Conservation (phyloP, 225 moss, liverwort and hornwort genomes). For the Physcomitrellopsis africana region DNA sequence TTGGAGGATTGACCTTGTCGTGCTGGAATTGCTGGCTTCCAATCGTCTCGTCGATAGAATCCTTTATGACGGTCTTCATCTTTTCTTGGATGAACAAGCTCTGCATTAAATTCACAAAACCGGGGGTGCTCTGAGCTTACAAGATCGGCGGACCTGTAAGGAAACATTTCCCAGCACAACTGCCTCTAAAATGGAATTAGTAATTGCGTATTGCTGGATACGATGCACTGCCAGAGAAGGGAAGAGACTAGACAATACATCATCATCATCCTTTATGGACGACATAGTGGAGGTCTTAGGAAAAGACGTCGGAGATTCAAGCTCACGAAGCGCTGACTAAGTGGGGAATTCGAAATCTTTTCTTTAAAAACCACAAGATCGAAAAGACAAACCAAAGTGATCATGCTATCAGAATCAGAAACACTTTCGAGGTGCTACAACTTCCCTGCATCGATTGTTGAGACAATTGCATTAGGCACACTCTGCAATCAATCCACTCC, state of each 20-base stretch:
- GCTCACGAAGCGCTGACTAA: neutral
- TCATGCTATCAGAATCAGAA: too few species aligned
- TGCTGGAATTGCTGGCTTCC: conserved; percentile 80
- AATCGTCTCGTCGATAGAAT: conserved; percentile 86
- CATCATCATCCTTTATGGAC: conserved; percentile 45
- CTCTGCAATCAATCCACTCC: too few species aligned
- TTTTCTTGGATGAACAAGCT: conserved; percentile 76
- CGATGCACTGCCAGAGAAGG: neutral
- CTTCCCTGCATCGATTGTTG: too few species aligned
- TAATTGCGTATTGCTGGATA: neutral
- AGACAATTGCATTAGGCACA: too few species aligned
- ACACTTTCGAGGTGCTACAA: too few species aligned
- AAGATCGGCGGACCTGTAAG: neutral
- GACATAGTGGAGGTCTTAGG: conserved; percentile 33
- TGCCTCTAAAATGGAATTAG: neutral
- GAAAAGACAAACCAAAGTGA: too few species aligned
- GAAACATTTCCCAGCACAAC: too few species aligned
- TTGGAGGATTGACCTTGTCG: conserved; percentile 55
- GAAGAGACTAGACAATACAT: neutral
- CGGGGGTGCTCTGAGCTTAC: neutral
- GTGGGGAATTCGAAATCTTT: too few species aligned
- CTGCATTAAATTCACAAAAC: conserved; percentile 32
- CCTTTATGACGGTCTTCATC: conserved; percentile 83
- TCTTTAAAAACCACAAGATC: too few species aligned
- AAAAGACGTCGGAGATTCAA: too few species aligned